Percentiles rank a stretch among this genome's conserved stretches.
Evolutionary conservation across 495 filamentous ascomycete species (phyloP).

Genomic region (Hyaloscypha bicolor): DNA sequence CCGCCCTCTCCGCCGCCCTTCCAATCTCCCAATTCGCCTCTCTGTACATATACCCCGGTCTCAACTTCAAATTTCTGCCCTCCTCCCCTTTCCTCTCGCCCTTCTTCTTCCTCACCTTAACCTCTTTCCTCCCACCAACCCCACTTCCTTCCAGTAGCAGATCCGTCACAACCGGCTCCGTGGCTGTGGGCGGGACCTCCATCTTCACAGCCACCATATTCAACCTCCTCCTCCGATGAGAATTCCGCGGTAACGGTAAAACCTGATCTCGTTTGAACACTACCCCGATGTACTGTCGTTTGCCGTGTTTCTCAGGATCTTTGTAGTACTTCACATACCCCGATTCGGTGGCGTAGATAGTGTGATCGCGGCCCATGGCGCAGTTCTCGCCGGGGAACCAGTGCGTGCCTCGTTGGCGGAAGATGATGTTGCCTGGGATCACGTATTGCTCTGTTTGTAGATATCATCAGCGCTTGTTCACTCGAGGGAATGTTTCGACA

Average conservation of each 20-base stretch:
- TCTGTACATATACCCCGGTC: slow-evolving; percentile 76
- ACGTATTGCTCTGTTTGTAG: slow-evolving; percentile 74
- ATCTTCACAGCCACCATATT: slow-evolving; percentile 61
- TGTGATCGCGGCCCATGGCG: slow-evolving; percentile 94
- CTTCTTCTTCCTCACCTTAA: slow-evolving; percentile 36
- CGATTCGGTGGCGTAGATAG: slow-evolving; percentile 80
- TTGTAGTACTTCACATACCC: slow-evolving; percentile 97
- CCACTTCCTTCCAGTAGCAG: slow-evolving; percentile 41
- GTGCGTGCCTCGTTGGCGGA: slow-evolving; percentile 89
- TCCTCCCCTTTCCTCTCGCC: slow-evolving; percentile 31
- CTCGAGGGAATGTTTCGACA: no score
- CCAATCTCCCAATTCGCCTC: slow-evolving; percentile 88
- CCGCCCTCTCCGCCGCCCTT: slow-evolving; percentile 60
- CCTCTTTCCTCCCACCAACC: slow-evolving; percentile 32
- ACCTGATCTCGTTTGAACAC: slow-evolving; percentile 73
- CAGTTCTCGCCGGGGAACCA: slow-evolving; percentile 96
- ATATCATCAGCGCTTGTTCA: slow-evolving; percentile 1
- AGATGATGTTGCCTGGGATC: slow-evolving; percentile 94
- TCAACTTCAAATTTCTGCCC: slow-evolving; percentile 42
- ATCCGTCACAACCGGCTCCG: slow-evolving; percentile 26
- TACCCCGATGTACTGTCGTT: slow-evolving; percentile 89
- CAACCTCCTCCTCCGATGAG: slow-evolving; percentile 67
- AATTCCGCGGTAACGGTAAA: slow-evolving; percentile 74
- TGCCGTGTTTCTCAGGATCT: slow-evolving; percentile 76
- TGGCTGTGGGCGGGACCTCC: slow-evolving; percentile 5